These are phyloP conservation scores for Ophiostoma piceae DNA, from an alignment of 2,329 filamentous ascomycete genomes.

Conservation along the genomic window DNA sequence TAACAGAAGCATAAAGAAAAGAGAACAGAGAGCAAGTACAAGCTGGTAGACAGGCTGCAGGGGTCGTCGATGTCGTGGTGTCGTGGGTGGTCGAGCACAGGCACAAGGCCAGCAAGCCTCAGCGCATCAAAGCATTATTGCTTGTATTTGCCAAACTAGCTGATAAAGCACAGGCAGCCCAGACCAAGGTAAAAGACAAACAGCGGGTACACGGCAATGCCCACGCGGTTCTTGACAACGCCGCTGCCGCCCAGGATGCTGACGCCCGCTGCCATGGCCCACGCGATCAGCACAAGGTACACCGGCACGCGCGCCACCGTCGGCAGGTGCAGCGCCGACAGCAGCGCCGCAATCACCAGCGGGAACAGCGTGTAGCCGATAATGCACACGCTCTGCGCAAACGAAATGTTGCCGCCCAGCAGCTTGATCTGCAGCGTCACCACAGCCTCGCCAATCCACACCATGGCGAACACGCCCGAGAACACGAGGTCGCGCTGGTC, in stretches of 20 bases:
- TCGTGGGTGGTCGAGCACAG: not conserved
- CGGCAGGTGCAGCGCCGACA: constrained; percentile 76
- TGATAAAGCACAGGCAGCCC: constrained; percentile 95
- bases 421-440: constrained; percentile 98
- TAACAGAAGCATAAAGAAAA: not conserved
- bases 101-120: not conserved
- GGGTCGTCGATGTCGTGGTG: not conserved
- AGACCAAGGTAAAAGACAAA: constrained; percentile 93
- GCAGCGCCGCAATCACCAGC: constrained; percentile 82
- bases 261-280: constrained; percentile 91
- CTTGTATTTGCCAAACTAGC: constrained; percentile 42
- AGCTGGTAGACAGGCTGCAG: not conserved
- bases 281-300: constrained; percentile 80
- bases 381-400: constrained; percentile 95
- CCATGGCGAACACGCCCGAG: constrained; percentile 90
- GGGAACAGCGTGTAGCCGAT: constrained; percentile 98
- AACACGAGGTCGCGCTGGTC: constrained; percentile 87
- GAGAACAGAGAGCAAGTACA: not conserved
- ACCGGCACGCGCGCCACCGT: constrained; percentile 82
- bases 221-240: constrained; percentile 90
- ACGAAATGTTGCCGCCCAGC: constrained; percentile 93
- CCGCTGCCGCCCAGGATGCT: constrained; percentile 95
- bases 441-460: constrained; percentile 94
- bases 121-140: not conserved
- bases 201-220: constrained; percentile 87